A percentile compares a stretch with the other conserved stretches of the same genome.
Conservation (phyloP, 2,329 filamentous ascomycete species). For the Ceratocystis diversiconidia region DNA sequence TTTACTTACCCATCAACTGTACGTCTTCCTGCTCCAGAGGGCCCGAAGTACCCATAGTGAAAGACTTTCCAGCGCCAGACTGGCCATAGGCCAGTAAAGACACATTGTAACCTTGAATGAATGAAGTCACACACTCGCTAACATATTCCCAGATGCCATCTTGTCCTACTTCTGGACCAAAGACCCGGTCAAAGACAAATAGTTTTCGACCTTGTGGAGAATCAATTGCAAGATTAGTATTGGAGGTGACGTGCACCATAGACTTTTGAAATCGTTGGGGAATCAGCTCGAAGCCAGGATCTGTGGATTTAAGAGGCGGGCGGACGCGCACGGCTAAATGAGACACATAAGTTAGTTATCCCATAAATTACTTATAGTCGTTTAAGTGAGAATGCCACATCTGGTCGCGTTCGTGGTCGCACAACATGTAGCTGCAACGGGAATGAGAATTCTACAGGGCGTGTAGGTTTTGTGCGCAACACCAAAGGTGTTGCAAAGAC, state of each 20-base stretch:
- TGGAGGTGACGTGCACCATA: slow-evolving; percentile 77
- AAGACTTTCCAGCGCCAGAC: slow-evolving; percentile 94
- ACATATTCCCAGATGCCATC: slow-evolving; percentile 92
- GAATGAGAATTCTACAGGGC: not conserved
- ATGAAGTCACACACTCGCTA: slow-evolving; percentile 74
- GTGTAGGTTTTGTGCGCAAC: slow-evolving; percentile 1
- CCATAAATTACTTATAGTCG: not conserved
- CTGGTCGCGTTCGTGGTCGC: not conserved
- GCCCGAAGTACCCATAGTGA: slow-evolving; percentile 95
- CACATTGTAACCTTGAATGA: slow-evolving; percentile 95
- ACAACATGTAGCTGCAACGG: not conserved
- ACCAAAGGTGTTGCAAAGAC: not conserved
- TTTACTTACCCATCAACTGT: slow-evolving; percentile 59
- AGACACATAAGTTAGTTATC: slow-evolving; percentile 4
- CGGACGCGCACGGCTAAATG: slow-evolving; percentile 73
- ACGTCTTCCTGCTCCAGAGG: slow-evolving; percentile 59
- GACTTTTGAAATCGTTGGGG: slow-evolving; percentile 88
- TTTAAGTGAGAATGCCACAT: not conserved
- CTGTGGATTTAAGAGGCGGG: slow-evolving; percentile 65
- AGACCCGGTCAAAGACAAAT: slow-evolving; percentile 94
- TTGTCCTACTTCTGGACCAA: slow-evolving; percentile 67
- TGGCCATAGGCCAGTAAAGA: slow-evolving; percentile 94
- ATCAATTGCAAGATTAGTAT: slow-evolving; percentile 77
- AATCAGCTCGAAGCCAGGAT: slow-evolving; percentile 89
- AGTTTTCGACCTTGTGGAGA: slow-evolving; percentile 84